Conservation (phyloP, 2,329 filamentous ascomycete genomes). For the Colletotrichum sp. region DNA sequence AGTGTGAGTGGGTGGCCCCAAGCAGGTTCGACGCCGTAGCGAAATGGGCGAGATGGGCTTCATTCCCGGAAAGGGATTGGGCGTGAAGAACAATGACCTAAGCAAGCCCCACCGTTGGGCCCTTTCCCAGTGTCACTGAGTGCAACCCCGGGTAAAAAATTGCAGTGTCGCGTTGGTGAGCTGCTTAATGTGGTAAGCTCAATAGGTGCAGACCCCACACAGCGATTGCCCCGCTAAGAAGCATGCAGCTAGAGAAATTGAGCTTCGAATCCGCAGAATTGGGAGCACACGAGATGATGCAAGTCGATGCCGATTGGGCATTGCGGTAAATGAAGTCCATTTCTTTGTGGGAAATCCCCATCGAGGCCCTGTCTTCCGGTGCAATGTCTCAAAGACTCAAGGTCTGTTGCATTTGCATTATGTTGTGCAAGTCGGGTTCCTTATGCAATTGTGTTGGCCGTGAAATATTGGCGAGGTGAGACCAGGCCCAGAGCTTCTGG, state of each 20-base stretch:
- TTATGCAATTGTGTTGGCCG: background rate
- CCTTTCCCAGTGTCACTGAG: background rate
- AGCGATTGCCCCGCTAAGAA: background rate
- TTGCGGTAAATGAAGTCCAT: background rate
- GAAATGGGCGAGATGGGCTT: conserved; percentile 6
- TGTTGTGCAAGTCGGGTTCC: background rate
- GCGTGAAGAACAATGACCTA: conserved; percentile 2
- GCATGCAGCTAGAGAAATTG: background rate
- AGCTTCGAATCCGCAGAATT: background rate
- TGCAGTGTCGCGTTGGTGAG: background rate
- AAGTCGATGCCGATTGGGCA: background rate
- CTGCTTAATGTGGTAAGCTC: background rate
- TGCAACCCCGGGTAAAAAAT: background rate
- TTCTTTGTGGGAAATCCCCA: background rate
- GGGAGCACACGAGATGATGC: background rate
- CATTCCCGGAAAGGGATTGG: conserved; percentile 1
- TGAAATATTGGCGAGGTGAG: background rate
- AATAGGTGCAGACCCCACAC: background rate
- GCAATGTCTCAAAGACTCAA: background rate
- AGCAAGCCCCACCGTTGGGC: conserved; percentile 5
- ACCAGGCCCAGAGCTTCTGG: conserved; percentile 1
- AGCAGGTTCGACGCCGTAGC: background rate
- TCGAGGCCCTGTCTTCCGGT: background rate
- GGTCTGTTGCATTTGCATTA: background rate
- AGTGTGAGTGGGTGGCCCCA: background rate